These are phyloP conservation scores for Beauveria caledonica DNA, from an alignment of 2,329 filamentous ascomycete genomes.

Conservation along the genomic window DNA sequence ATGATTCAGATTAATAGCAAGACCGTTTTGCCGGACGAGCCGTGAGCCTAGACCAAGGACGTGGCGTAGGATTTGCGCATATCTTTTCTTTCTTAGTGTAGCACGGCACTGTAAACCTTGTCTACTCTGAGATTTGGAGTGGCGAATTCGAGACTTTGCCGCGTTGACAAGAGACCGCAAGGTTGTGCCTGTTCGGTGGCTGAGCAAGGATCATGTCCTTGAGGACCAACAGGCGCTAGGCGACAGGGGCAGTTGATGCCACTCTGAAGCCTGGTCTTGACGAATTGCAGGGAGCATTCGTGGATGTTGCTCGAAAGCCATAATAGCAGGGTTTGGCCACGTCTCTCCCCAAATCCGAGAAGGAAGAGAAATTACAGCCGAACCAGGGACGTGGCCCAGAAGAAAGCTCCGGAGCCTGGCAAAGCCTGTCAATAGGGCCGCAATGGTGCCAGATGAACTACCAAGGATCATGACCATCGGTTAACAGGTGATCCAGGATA, in stretches of 20 bases:
- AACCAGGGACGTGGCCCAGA: background rate
- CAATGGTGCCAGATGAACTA: conserved; percentile 2
- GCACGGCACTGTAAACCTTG: background rate
- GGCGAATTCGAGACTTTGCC: conserved; percentile 5
- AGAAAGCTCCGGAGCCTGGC: conserved; percentile 4
- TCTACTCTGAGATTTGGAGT: conserved; percentile 1
- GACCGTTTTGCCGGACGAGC: background rate
- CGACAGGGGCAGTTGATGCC: background rate
- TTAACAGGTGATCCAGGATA: background rate
- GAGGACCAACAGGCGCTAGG: conserved; percentile 7
- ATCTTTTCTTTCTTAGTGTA: background rate
- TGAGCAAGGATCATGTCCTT: background rate
- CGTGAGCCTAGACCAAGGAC: background rate
- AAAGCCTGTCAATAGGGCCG: background rate
- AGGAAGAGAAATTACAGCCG: background rate
- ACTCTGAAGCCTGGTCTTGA: background rate
- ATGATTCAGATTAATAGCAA: background rate
- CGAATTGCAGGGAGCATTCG: background rate
- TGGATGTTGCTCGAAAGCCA: background rate
- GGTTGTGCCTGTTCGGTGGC: background rate
- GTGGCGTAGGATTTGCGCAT: background rate
- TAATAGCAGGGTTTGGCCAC: background rate
- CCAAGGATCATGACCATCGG: conserved; percentile 1
- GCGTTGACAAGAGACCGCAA: background rate
- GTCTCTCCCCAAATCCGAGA: background rate